Evolutionary conservation across 208 protist species (phyloP), one percentile per base, ranked within the genome.

Genomic region (Phytomonas sp.): DNA sequence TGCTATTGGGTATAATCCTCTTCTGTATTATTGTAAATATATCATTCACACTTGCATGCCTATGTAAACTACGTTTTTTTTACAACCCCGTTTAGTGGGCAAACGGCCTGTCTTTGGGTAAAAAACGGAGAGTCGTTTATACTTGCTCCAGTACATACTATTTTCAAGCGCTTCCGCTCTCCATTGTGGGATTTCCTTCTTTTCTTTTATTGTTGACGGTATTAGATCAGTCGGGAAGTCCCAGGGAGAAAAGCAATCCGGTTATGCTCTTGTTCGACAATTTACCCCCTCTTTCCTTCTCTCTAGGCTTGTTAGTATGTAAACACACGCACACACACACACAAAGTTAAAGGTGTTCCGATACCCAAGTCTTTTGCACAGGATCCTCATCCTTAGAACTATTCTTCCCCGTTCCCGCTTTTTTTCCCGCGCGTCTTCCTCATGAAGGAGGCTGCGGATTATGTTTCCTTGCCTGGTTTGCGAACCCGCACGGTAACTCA

Each of bases 401-500:
- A 34, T 1, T 6, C 6, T 34, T 34, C 33, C 1, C 33, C 33
- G n/a, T n/a, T n/a, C n/a, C n/a, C n/a, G n/a, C n/a, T n/a, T n/a
- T 6, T 6, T 34, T 34, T 34, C 6, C 6, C 1, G 6, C 33
- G 33, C 6, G 33, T 20, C 40, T 46, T 20, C 11, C 40, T 17
- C 40, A 46, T 46, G 40, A 4, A 17, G 15, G 40, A 46, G 2
- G 4, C 40, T 8, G 1, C 15, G 13, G 40, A 46, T 20, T 20
- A 20, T 20, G 40, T 46, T 46, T 46, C 40, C 15, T 17, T 46
- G 40, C 40, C 40, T 8, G 15, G 40, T 46, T 46, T 46, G 15
- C 40, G 40, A 46, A 46, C 64, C 43, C 64, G 64, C 64, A 67
- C 43, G 28, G 2, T 23, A 67, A 15, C 15, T 0, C 71, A 79